Evolutionary conservation across 169 alveolate genomes (phyloP).

Genomic region (Eimeria falciformis): DNA sequence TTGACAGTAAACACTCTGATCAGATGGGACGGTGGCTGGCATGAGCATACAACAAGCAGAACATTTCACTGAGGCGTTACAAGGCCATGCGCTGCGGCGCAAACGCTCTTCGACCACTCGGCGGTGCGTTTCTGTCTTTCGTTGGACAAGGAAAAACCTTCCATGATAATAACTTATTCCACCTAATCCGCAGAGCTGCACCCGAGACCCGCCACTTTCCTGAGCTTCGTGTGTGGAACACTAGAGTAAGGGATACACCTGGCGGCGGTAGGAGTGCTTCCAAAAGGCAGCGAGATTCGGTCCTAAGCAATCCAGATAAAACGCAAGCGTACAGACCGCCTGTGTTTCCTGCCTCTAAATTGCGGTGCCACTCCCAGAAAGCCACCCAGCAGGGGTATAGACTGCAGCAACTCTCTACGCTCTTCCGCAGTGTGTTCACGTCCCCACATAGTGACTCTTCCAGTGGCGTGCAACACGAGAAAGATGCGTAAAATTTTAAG

Average conservation of each 20-base stretch:
- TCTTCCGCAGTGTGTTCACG: slow-evolving; percentile 27
- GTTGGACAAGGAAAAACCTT: too few relatives aligned
- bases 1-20: background rate
- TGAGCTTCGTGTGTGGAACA: too few relatives aligned
- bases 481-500: too few relatives aligned
- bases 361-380: slow-evolving; percentile 8
- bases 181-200: too few relatives aligned
- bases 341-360: background rate
- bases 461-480: too few relatives aligned
- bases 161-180: too few relatives aligned
- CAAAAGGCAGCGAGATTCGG: too few relatives aligned
- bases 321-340: too few relatives aligned
- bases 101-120: slow-evolving; percentile 9
- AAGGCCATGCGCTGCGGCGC: slow-evolving; percentile 11
- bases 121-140: background rate
- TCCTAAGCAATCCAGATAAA: too few relatives aligned
- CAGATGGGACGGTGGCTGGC: slow-evolving; percentile 26
- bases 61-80: slow-evolving; percentile 19
- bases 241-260: too few relatives aligned
- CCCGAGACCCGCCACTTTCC: too few relatives aligned
- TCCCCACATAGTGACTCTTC: background rate
- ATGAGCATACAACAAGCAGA: slow-evolving; percentile 38
- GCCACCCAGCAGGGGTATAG: background rate
- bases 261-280: too few relatives aligned
- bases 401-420: slow-evolving; percentile 31